phyloP scores from a whole-genome alignment of 139 green algal genomes.

The Coelastrella sp. region DNA sequence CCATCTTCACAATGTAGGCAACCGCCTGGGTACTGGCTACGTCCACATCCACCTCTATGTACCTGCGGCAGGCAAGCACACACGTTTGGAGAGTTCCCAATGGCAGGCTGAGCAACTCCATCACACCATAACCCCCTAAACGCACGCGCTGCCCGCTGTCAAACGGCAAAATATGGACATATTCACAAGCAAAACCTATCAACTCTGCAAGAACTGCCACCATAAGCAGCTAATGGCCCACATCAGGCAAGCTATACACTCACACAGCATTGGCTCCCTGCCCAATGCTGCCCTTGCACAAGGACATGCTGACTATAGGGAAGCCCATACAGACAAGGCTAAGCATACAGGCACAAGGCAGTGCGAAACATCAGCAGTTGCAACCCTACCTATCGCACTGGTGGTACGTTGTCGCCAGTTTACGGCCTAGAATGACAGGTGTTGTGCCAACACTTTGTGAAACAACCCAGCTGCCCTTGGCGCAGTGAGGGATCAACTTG shows the following conservation, averaged over 20 bases:
- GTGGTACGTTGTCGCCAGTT: constrained; percentile 47
- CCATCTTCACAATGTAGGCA: constrained; percentile 49
- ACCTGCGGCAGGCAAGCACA: too few species aligned
- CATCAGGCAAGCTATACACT: too few species aligned
- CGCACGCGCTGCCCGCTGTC: too few species aligned
- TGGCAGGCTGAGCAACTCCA: too few species aligned
- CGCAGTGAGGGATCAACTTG: constrained; percentile 63
- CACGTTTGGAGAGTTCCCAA: too few species aligned
- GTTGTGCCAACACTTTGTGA: constrained; percentile 63
- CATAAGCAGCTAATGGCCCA: too few species aligned
- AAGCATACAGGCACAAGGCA: background rate
- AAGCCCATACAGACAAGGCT: background rate
- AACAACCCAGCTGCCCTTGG: constrained; percentile 58
- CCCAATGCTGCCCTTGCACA: too few species aligned
- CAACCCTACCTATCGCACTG: background rate
- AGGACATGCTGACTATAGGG: background rate
- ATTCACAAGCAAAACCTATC: background rate
- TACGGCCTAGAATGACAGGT: constrained; percentile 60
- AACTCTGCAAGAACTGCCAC: too few species aligned
- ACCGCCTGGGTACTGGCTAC: constrained; percentile 40
- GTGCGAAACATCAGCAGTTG: background rate
- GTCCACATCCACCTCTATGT: constrained; percentile 49
- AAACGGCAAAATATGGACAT: too few species aligned
- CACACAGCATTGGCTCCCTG: too few species aligned
- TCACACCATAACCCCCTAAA: too few species aligned